Conservation (phyloP, 805 yeast genomes). For the Myxozyma vanderwaltii region DNA sequence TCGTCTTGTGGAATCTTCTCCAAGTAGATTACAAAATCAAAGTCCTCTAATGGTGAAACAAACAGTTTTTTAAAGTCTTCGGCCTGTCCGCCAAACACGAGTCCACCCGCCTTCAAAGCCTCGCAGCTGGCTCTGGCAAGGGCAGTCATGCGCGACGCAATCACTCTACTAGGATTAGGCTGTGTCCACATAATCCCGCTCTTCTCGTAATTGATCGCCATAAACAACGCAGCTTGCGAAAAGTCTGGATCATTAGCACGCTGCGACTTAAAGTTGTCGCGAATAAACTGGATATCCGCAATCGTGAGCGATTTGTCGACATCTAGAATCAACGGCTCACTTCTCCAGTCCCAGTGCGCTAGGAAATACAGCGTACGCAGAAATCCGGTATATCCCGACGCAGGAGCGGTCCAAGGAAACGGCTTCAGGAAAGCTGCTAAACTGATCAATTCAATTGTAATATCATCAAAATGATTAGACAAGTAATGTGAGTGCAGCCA, state of each 20-base stretch:
- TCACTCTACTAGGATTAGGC: constrained; percentile 62
- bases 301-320: constrained; percentile 47
- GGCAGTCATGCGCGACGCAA: constrained; percentile 85
- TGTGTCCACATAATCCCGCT: constrained; percentile 84
- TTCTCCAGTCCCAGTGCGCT: constrained; percentile 92
- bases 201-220: constrained; percentile 82
- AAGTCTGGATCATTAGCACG: constrained; percentile 83
- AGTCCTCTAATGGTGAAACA: constrained; percentile 81
- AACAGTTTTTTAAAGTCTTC: constrained; percentile 48
- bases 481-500: constrained; percentile 88
- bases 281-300: constrained; percentile 37
- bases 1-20: constrained; percentile 47
- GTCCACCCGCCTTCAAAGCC: constrained; percentile 42
- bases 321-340: constrained; percentile 79
- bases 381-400: constrained; percentile 79
- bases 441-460: constrained; percentile 78
- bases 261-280: constrained; percentile 63
- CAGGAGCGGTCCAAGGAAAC: constrained; percentile 80
- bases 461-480: constrained; percentile 71
- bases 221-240: constrained; percentile 72
- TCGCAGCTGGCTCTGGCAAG: constrained; percentile 74
- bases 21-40: constrained; percentile 73
- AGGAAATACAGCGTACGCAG: constrained; percentile 69
- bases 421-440: constrained; percentile 84
- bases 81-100: background rate